phyloP scores from a whole-genome alignment of 148 eudicot genomes.

The Rhododendron molle region DNA sequence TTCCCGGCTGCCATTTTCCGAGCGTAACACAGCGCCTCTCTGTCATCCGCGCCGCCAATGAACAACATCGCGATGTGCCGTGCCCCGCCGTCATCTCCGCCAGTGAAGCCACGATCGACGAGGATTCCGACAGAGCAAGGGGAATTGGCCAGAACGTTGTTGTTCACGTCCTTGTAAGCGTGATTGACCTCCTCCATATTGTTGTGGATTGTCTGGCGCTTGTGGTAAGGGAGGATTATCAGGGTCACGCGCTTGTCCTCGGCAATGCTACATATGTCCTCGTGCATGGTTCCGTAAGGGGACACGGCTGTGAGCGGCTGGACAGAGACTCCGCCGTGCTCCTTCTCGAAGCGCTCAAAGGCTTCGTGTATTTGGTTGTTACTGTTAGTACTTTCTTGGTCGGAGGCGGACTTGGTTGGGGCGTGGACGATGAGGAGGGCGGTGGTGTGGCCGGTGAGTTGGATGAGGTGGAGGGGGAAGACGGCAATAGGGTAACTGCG shows the following conservation, averaged over 20 bases:
- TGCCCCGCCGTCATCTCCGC: not conserved
- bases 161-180: slow-evolving; percentile 16
- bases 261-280: slow-evolving; percentile 19
- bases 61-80: slow-evolving; percentile 10
- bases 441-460: slow-evolving; percentile 20
- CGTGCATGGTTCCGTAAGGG: slow-evolving; percentile 14
- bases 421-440: slow-evolving; percentile 15
- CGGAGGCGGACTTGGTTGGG: not conserved
- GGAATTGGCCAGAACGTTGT: not conserved
- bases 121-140: slow-evolving; percentile 20
- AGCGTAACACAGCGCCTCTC: slow-evolving; percentile 20
- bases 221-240: slow-evolving; percentile 17
- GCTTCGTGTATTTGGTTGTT: slow-evolving; percentile 4
- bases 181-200: slow-evolving; percentile 14
- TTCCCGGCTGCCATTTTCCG: slow-evolving; percentile 14
- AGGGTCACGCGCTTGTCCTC: slow-evolving; percentile 14
- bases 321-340: not conserved
- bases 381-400: not conserved
- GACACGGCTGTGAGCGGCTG: slow-evolving; percentile 15
- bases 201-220: slow-evolving; percentile 16
- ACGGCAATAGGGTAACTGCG: slow-evolving; percentile 1
- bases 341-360: slow-evolving; percentile 6
- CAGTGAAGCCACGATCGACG: slow-evolving; percentile 17
- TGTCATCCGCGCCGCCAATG: slow-evolving; percentile 17
- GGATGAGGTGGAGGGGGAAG: slow-evolving; percentile 19